Base-by-base conservation (phyloP, 805 yeast species). In the Candida gorgasii region DNA sequence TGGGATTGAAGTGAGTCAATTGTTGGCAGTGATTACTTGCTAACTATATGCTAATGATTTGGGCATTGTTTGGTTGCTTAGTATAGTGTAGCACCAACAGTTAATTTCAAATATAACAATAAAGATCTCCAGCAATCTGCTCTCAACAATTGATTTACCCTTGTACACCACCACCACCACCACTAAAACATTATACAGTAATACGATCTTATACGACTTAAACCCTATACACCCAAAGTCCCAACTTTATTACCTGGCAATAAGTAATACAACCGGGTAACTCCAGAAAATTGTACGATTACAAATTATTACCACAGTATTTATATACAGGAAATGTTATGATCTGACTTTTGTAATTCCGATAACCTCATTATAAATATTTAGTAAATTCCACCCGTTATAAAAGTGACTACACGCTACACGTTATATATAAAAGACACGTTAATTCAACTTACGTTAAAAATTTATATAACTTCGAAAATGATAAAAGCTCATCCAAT, bases 311-410 rank as follows among this genome's bases (percentile, higher is more conserved):
- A n/a, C 36, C 39, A 36, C 39, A 24, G 23, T 36, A 24, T 11
- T 18, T 17, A 17, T 17, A 13, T 26, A 24, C 39, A 36, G 31
- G 31, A 36, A 7, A 4, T 15, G 30, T 36, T 36, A 36, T 36
- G 39, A 36, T 36, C 39, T 36, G 39, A 36, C 31, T 36, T 36
- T 36, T 11, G 36, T 20, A 36, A 26, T 26, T 26, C 39, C 30
- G 20, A 36, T 16, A 11, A 24, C 28, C 28, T 11, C 23, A 24
- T 24, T 36, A 26, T 24, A 36, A 24, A 36, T 24, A 36, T 13
- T 18, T n/a, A 17, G 14, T 9, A 11, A 26, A 16, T 16, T 16
- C 39, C 22, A 16, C 34, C 4, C 11, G 11, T 32, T 8, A 15
- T 9, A 14, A 28, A 28, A 6, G 5, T 17, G 17, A 14, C 9